phyloP scores from a whole-genome alignment of 805 yeast genomes.

The Pichia phayaonensis region DNA sequence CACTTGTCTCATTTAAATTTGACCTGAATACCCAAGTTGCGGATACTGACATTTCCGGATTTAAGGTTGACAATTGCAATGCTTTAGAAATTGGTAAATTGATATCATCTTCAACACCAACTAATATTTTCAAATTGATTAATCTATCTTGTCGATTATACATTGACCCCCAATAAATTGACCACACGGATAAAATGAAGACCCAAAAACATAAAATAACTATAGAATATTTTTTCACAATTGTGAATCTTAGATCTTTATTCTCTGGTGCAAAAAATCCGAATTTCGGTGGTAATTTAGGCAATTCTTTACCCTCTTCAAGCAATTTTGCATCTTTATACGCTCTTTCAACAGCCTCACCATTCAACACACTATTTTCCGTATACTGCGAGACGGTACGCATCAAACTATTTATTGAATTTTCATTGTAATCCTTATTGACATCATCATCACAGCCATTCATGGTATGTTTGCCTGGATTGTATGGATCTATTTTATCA shows the following conservation, averaged over 20 bases:
- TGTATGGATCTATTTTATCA: not conserved
- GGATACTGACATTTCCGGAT: slow-evolving; percentile 8
- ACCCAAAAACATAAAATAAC: slow-evolving; percentile 26
- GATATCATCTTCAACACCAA: slow-evolving; percentile 32
- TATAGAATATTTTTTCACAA: slow-evolving; percentile 11
- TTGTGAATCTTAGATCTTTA: slow-evolving; percentile 6
- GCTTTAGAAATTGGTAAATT: slow-evolving; percentile 28
- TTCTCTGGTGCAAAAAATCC: slow-evolving; percentile 16
- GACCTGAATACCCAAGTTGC: slow-evolving; percentile 34
- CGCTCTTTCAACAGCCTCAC: slow-evolving; percentile 9
- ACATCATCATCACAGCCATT: not conserved
- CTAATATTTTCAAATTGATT: slow-evolving; percentile 31
- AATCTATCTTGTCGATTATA: slow-evolving; percentile 26
- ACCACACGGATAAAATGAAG: slow-evolving; percentile 32
- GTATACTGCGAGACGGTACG: slow-evolving; percentile 21
- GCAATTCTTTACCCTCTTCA: slow-evolving; percentile 1
- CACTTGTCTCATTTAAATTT: slow-evolving; percentile 28
- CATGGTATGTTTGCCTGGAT: not conserved
- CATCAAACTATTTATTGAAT: slow-evolving; percentile 5
- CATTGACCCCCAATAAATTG: slow-evolving; percentile 46
- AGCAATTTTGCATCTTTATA: not conserved
- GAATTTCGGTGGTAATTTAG: slow-evolving; percentile 6
- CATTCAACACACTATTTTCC: slow-evolving; percentile 13
- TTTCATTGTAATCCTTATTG: not conserved
- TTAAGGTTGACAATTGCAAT: slow-evolving; percentile 13